A percentile compares a stretch with the other conserved stretches of the same genome.
Evolutionary conservation across 306 rosid genomes (phyloP).

Genomic region (Delonix regia): DNA sequence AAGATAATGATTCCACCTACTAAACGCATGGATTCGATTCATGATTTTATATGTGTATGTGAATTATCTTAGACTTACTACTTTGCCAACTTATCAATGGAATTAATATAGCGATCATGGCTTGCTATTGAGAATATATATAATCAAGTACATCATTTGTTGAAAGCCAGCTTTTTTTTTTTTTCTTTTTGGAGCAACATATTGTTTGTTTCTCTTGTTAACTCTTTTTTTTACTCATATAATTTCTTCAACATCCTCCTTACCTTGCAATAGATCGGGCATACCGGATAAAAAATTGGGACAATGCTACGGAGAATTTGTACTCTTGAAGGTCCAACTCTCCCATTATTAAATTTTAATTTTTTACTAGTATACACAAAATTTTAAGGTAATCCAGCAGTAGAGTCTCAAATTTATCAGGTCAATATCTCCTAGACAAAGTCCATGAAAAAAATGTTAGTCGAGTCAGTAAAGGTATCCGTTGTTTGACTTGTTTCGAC

Average conservation of each 20-base stretch:
- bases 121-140: slow-evolving; percentile 45
- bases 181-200: background rate
- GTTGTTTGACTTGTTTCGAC: background rate
- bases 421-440: too few species aligned
- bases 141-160: slow-evolving; percentile 29
- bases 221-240: background rate
- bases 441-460: too few species aligned
- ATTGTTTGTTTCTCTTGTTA: background rate
- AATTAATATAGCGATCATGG: slow-evolving; percentile 25
- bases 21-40: background rate
- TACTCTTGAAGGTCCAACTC: too few species aligned
- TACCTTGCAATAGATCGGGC: background rate
- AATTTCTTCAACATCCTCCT: background rate
- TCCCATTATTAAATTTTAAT: background rate
- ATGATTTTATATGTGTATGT: slow-evolving; percentile 24
- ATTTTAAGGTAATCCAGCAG: too few species aligned
- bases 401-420: too few species aligned
- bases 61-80: slow-evolving; percentile 33
- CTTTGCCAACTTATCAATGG: slow-evolving; percentile 31
- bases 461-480: too few species aligned
- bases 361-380: too few species aligned
- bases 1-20: slow-evolving; percentile 74
- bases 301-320: too few species aligned
- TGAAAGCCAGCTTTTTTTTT: slow-evolving; percentile 32
- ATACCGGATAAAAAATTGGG: too few species aligned